These are phyloP conservation scores for Solanum ossicruentum DNA, from an alignment of 257 asterid genomes.

Conservation along the genomic window DNA sequence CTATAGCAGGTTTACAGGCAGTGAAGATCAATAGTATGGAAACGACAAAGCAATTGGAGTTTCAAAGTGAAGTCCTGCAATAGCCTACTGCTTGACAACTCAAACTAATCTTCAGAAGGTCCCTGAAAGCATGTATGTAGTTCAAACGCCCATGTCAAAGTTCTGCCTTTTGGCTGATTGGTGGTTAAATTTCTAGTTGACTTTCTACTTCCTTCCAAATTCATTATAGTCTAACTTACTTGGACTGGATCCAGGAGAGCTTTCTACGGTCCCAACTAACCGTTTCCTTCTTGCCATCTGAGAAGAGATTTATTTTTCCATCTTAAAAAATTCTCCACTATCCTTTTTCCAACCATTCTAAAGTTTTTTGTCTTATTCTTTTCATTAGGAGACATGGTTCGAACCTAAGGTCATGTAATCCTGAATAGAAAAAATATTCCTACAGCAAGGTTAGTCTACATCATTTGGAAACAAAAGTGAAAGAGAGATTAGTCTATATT, in stretches of 20 bases:
- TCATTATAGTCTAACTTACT: neutral
- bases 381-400: neutral
- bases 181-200: neutral
- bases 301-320: neutral
- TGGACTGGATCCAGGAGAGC: neutral
- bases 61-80: neutral
- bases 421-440: neutral
- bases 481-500: neutral
- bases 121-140: neutral
- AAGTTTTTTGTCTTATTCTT: neutral
- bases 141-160: neutral
- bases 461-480: neutral
- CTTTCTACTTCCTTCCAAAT: neutral
- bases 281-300: neutral
- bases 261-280: neutral
- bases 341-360: neutral
- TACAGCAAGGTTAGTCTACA: neutral
- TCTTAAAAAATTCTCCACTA: neutral
- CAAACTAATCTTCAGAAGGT: neutral
- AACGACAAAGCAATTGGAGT: neutral
- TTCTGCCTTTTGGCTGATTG: neutral
- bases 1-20: neutral
- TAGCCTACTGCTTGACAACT: neutral
- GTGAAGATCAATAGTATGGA: neutral
- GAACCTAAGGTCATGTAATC: neutral